Base-by-base conservation (phyloP, 2,329 filamentous ascomycete species). In the Phoma sp. region DNA sequence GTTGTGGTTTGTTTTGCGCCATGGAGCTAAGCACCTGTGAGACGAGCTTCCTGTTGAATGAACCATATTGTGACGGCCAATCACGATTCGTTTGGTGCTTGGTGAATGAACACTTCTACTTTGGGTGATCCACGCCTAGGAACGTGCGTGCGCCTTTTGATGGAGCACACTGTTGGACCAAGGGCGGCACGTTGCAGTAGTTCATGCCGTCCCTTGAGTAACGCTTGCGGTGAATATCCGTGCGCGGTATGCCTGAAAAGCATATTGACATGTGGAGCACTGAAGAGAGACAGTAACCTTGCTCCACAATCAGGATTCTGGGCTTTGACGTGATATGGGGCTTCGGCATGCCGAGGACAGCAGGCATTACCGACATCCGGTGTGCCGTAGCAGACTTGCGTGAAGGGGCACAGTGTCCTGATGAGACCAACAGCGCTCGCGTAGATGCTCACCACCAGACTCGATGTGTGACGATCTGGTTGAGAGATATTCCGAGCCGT, bases 261-360 rank as follows among this genome's bases (percentile, higher is more conserved):
- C 14, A 34, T 48, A n/a, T 45, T 21, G 39, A 54, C 17, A 40
- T 40, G 40, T 37, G 45, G 39, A 18, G 20, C 38, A 32, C 12
- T 15, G 17, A 30, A 30, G 30, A 17, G 33, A 33, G 21, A n/a
- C n/a, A 15, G 34, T 43, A 25, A 26, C 34, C 39, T 30, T 36
- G 51, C 34, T 42, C 40, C 45, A 36, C 45, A 34, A 23, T 11
- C 17, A 34, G 46, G 34, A 23, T 12, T 25, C 23, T 36, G 21
- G 26, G 12, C 21, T 18, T 26, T 3, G 39, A 5, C 17, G 11
- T 45, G 21, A 37, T 18, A 7, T 21, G 20, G 14, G 21, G 40
- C 21, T 39, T 43, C 51, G 45, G 51, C 38, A 43, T 48, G 21
- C 51, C 38, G 43, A 53, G 25, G 40, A 5, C 7, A 7, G 12